Percentiles rank a stretch among this genome's conserved stretches.
phyloP scores from a whole-genome alignment of 371 early-diverging fungal species.

The Actinomucor elegans region DNA sequence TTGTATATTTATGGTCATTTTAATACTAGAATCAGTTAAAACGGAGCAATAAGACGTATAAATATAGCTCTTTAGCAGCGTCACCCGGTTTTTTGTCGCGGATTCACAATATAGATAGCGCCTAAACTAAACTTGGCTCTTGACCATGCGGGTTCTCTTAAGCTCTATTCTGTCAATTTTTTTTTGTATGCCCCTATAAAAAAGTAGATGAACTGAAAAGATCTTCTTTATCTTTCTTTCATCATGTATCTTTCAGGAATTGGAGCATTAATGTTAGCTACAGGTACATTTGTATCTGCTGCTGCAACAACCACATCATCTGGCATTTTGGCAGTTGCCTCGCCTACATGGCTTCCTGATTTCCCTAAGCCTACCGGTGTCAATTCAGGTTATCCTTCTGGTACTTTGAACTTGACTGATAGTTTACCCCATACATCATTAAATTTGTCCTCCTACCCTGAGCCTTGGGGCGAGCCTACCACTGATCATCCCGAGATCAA shows the following conservation, averaged over 20 bases:
- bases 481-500: slow-evolving; percentile 35
- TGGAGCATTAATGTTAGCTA: slow-evolving; percentile 28
- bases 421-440: slow-evolving; percentile 25
- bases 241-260: slow-evolving; percentile 24
- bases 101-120: too few relatives aligned
- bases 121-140: neutral
- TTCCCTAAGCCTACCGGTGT: slow-evolving; percentile 30
- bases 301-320: slow-evolving; percentile 16
- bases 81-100: too few relatives aligned
- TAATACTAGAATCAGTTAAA: too few relatives aligned
- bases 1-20: too few relatives aligned
- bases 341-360: slow-evolving; percentile 44
- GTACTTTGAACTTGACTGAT: slow-evolving; percentile 15
- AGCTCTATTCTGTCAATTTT: too few relatives aligned
- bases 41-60: too few relatives aligned
- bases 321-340: slow-evolving; percentile 33
- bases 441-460: slow-evolving; percentile 32
- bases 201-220: too few relatives aligned
- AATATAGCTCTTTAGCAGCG: too few relatives aligned
- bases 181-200: too few relatives aligned
- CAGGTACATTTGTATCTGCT: slow-evolving; percentile 28
- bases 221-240: neutral
- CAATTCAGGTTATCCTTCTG: slow-evolving; percentile 35
- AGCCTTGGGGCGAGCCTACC: slow-evolving; percentile 35
- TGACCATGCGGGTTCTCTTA: neutral